Evolutionary conservation across 345 rosid species (phyloP), one percentile per base, ranked within the genome.

Genomic region (Noccaea bulbosa): DNA sequence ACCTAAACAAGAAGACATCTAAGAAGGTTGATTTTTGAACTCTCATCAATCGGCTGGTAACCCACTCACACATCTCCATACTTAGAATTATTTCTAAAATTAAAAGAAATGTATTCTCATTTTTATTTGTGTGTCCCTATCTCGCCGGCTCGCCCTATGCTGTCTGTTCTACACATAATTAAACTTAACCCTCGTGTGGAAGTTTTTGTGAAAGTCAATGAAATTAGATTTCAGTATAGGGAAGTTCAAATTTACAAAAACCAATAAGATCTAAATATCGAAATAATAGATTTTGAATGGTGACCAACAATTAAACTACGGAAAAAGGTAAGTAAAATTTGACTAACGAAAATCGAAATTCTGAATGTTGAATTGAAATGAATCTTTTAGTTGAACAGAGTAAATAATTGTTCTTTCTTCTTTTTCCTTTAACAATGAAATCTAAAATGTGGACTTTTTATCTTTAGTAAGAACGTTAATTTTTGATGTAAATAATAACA

Each of bases 1-100:
- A 67, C 68, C 73, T 50, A 67, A 74, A 66, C 62, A 47, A 51
- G 30, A 41, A 74, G 61, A 71, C 50, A 53, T 40, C 38, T 51
- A 62, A 33, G 33, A 38, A 55, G 30, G n/a, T 74, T 66, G 72
- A 48, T 57, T 58, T 17, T 48, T n/a, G 7, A 22, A 65, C 17
- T 41, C 72, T 48, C 56, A 38, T 56, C 60, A 65, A 73, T 56
- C 48, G 15, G 37, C 59, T 30, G 66, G 71, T 66, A 43, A 57
- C 71, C 65, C 56, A 64, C 65, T 7, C 43, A 20, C 37, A 22
- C 37, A 55, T 56, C 65, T 51, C 52, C 52, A 73, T 65, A 39
- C 45, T 27, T 40, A 27, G 6, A 57, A 56, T 17, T 40, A 11
- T 55, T 45, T 72, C 1, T 48, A 7, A 46, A 34, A 20, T 30